Evolutionary conservation across 1,284 basidiomycete species (phyloP), one percentile per base, ranked within the genome.

Genomic region (Ustilago cynodontis): DNA sequence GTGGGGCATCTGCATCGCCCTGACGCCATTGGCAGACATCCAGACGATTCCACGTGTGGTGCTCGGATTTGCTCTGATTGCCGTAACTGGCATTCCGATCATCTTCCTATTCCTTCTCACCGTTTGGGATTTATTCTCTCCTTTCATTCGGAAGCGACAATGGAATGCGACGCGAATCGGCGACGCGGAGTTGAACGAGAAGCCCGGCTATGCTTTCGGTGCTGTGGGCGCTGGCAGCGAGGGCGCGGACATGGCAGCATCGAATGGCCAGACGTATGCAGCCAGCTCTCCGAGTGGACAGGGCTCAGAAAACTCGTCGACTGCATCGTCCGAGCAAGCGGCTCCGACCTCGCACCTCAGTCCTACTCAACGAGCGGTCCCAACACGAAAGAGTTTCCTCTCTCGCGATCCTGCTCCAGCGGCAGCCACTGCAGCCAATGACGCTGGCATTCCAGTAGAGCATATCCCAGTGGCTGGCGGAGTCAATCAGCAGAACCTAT

Each of bases 41-140:
- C 65, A 77, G 62, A 82, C 81, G 28, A 85, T 86, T 47, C 83
- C 84, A 11, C 71, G 84, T 10, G 82, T 82, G 10, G 75, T 86
- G 22, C 69, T 86, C 0, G 84, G 83, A 3, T 84, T 83, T 37
- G 85, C 79, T 5, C 51, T 83, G 33, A 58, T 86, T 16, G 83
- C 73, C 6, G 72, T 85, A 14, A 81, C 81, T 7, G 71, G 69
- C 1, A 60, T 86, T 10, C 81, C 83, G 29, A 80, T 86, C 71
- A 56, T 86, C 39, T 80, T 78, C 43, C 41, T 83, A 20, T 81
- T 86, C 62, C 60, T 82, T 16, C 39, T 82, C 35, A 80, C 82
- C 11, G 52, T 83, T 6, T 78, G 69, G 63, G 83, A 83, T 59
- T 58, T 81, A 1, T 20, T 81, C 29, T 69, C 75, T 26, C 75